Conservation (phyloP, 1,284 basidiomycete genomes). For the Boletus albobrunnescens region DNA sequence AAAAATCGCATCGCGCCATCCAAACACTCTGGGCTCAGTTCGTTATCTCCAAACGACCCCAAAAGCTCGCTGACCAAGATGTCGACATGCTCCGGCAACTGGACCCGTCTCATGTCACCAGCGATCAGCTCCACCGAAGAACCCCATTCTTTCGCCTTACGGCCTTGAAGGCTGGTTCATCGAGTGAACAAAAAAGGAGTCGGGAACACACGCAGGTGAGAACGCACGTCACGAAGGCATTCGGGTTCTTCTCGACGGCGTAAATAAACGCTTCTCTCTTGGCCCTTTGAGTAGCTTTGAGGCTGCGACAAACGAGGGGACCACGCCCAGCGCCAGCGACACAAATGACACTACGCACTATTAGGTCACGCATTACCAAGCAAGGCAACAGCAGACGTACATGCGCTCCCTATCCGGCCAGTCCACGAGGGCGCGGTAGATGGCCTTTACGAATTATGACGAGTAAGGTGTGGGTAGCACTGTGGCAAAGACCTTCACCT, state of each 20-base stretch:
- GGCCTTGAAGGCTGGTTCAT: conserved; percentile 68
- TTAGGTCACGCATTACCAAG: conserved; percentile 21
- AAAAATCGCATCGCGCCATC: conserved; percentile 93
- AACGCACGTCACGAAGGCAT: conserved; percentile 85
- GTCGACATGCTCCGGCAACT: conserved; percentile 83
- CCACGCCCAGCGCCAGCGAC: conserved; percentile 96
- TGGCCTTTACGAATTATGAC: conserved; percentile 50
- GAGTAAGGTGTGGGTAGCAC: conserved; percentile 7
- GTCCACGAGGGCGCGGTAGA: conserved; percentile 78
- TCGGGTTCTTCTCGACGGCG: conserved; percentile 95
- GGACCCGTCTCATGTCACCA: conserved; percentile 89
- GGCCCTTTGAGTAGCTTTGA: conserved; percentile 76
- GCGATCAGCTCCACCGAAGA: conserved; percentile 76
- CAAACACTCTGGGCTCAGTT: conserved; percentile 94
- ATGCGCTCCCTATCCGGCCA: conserved; percentile 54
- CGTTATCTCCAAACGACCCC: conserved; percentile 98
- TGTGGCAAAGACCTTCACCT: conserved; percentile 45
- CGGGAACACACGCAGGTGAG: conserved; percentile 6
- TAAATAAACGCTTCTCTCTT: conserved; percentile 68
- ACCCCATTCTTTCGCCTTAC: conserved; percentile 81
- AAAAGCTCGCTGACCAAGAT: conserved; percentile 95
- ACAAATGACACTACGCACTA: conserved; percentile 64
- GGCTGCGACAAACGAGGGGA: conserved; percentile 84
- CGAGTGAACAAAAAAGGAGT: conserved; percentile 20
- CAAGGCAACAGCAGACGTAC: conserved; percentile 37